Base-by-base conservation (phyloP, 805 yeast genomes). In the Nakazawaea holstii region DNA sequence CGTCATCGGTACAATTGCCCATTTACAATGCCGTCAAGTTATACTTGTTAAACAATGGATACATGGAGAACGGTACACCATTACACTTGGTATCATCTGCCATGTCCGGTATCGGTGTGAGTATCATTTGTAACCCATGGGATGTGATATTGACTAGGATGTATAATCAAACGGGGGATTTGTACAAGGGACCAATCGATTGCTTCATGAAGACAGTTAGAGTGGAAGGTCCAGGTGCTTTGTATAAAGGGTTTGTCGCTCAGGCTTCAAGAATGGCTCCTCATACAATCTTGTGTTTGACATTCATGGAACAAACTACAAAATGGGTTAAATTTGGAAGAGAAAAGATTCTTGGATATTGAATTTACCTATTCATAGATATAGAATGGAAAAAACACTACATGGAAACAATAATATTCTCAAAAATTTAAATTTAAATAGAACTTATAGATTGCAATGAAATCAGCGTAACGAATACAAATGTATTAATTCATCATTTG, bases 51-150 rank as follows among this genome's bases (percentile, higher is more conserved):
- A 70, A 73, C 15, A 62, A 80, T 56, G 70, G 77, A 28, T 32
- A 82, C 14, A 70, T 83, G 49, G 62, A 64, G 5, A 85, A 84
- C 36, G 88, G 91, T 30, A 75, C 91, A 1, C 71, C 74, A 2
- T 68, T 87, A 51, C 96, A 90, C 63, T 73, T 92, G 52, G 59
- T 76, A 9, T 79, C 96, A 1, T 79, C 90, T 38, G 80, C 91
- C 1, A 68, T 76, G 53, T 83, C 97, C 7, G 99, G 99, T 39
- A 62, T 90, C 36, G 97, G 96, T 56, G 98, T 94, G 30, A 91
- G 95, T 44, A 72, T 91, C 17, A 96, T 88, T 30, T 92, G 94
- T 97, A 94, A 91, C 64, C 98, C 99, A 13, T 90, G 96, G 80
- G 99, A 94, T 66, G 98, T 94, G 39, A 77, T 94, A 45, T 72